Evolutionary conservation across 2,329 filamentous ascomycete genomes (phyloP).

Genomic region (Phialophora expanda): DNA sequence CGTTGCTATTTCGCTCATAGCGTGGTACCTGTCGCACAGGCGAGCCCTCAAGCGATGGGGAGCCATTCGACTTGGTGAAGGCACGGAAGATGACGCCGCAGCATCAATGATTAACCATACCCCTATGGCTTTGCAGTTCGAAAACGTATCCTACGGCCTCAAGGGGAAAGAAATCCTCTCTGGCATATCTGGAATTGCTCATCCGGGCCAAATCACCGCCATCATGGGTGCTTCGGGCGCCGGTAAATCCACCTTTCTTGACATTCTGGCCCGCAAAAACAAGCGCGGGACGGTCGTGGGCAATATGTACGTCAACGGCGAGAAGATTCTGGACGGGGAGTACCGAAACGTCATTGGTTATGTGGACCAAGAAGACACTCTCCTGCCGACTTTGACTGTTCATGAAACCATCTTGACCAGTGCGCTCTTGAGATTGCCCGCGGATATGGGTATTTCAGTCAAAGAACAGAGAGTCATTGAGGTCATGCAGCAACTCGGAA

Average conservation of each 20-base stretch:
- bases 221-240: slow-evolving; percentile 99
- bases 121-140: slow-evolving; percentile 84
- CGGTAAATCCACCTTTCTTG: slow-evolving; percentile 95
- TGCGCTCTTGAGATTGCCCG: slow-evolving; percentile 86
- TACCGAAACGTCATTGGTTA: slow-evolving; percentile 94
- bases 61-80: slow-evolving; percentile 77
- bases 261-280: slow-evolving; percentile 95
- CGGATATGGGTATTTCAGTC: slow-evolving; percentile 82
- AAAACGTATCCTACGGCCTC: slow-evolving; percentile 82
- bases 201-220: slow-evolving; percentile 91
- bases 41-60: slow-evolving; percentile 66
- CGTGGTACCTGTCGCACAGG: slow-evolving; percentile 87
- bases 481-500: slow-evolving; percentile 94
- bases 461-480: slow-evolving; percentile 92
- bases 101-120: slow-evolving; percentile 92
- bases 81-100: slow-evolving; percentile 83
- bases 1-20: slow-evolving; percentile 78
- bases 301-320: slow-evolving; percentile 90
- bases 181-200: slow-evolving; percentile 82
- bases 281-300: slow-evolving; percentile 81
- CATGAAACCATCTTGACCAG: slow-evolving; percentile 98
- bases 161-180: slow-evolving; percentile 86
- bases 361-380: slow-evolving; percentile 97
- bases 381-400: slow-evolving; percentile 93
- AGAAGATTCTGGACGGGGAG: slow-evolving; percentile 81